Percentiles rank a stretch among this genome's conserved stretches.
These are phyloP conservation scores for Mucor irregularis DNA, from an alignment of 371 early-diverging fungal species.

Conservation along the genomic window DNA sequence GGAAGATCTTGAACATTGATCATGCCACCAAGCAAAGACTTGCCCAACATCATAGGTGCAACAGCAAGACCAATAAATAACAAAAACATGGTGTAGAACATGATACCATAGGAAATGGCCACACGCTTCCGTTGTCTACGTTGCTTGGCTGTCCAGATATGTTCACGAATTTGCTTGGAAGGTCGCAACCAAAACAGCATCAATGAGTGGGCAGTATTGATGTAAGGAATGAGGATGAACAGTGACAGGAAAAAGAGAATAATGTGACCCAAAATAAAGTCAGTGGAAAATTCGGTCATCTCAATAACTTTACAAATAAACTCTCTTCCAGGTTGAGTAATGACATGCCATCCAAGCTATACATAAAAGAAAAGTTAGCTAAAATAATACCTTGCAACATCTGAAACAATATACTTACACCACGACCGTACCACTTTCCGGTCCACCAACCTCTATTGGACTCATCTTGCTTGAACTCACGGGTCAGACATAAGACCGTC, in stretches of 20 bases:
- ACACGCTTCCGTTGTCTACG: conserved; percentile 58
- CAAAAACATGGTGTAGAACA: conserved; percentile 66
- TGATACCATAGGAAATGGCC: conserved; percentile 66
- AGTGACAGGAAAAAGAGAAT: conserved; percentile 72
- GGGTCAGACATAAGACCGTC: conserved; percentile 71
- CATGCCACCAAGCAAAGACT: conserved; percentile 14
- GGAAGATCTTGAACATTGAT: conserved; percentile 28
- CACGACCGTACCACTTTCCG: conserved; percentile 83
- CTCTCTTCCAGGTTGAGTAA: conserved; percentile 78
- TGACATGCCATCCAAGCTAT: conserved; percentile 52
- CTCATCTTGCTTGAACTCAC: conserved; percentile 83
- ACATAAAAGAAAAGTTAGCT: neutral
- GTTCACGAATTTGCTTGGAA: conserved; percentile 76
- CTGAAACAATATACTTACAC: conserved; percentile 58
- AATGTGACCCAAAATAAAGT: conserved; percentile 75
- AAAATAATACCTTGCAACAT: neutral
- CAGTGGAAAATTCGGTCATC: conserved; percentile 80
- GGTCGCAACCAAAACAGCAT: conserved; percentile 88
- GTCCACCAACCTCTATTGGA: conserved; percentile 91
- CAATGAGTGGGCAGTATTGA: conserved; percentile 79
- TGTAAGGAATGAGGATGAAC: conserved; percentile 72
- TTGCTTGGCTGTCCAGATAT: conserved; percentile 73
- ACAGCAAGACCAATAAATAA: conserved; percentile 61
- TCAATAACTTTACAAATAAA: conserved; percentile 86
- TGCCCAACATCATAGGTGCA: conserved; percentile 58